Conservation (phyloP, 306 rosid species). For the barrel medic (Medicago truncatula) region MtrunA17r5.0-ANR NC_053044.1:49875001-49875500, state of each 20-base stretch:
- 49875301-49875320: slow-evolving; percentile 93
- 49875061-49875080: no score
- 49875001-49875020: no score
- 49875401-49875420: slow-evolving; percentile 10
- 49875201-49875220: slow-evolving; percentile 5
- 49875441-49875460: slow-evolving; percentile 39
- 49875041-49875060: no score
- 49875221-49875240: slow-evolving; percentile 12
- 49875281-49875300: slow-evolving; percentile 85
- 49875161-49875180: background rate
- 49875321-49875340: slow-evolving; percentile 92
- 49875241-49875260: slow-evolving; percentile 30
- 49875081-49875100: background rate
- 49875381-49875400: slow-evolving; percentile 34
- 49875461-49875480: slow-evolving; percentile 37
- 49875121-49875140: background rate
- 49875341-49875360: slow-evolving; percentile 83
- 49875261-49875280: slow-evolving; percentile 46
- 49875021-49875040: no score
- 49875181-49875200: slow-evolving; percentile 4
- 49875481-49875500: slow-evolving; percentile 14
- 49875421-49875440: slow-evolving; percentile 16
- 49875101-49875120: background rate
- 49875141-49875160: background rate
- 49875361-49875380: slow-evolving; percentile 85